Evolutionary conservation across 352 stramenopile species (phyloP).

Genomic region (Phytopythium litorale): DNA sequence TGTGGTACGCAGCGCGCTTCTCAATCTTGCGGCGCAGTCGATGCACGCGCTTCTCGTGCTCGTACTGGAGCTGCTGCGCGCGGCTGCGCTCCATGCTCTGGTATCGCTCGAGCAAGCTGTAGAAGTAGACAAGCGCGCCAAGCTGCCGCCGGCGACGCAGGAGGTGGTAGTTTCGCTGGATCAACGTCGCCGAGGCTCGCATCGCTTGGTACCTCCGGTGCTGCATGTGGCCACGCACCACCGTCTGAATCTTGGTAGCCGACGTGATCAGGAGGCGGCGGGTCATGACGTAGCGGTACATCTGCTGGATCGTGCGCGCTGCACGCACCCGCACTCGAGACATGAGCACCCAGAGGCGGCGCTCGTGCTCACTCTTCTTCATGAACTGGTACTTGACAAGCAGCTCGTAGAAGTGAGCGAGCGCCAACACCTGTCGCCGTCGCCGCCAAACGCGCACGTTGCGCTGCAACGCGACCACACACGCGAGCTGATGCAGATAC

Average conservation of each 20-base stretch:
- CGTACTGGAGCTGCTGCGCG: conserved; percentile 19
- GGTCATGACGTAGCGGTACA: conserved; percentile 7
- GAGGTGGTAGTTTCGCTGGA: conserved; percentile 36
- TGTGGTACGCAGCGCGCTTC: conserved; percentile 23
- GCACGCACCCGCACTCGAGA: not conserved
- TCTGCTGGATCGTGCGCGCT: conserved; percentile 2
- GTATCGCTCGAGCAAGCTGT: conserved; percentile 23
- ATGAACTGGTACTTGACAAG: conserved; percentile 32
- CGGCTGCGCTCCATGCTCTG: conserved; percentile 26
- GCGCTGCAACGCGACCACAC: conserved; percentile 27
- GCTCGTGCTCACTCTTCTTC: conserved; percentile 7
- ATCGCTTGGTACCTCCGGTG: conserved; percentile 14
- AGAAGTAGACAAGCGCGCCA: conserved; percentile 25
- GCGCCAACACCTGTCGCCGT: conserved; percentile 21
- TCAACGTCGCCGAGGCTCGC: conserved; percentile 12
- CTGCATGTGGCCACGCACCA: conserved; percentile 15
- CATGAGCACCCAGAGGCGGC: not conserved
- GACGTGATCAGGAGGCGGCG: conserved; percentile 5
- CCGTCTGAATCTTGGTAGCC: conserved; percentile 29
- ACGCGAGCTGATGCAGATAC: conserved; percentile 20
- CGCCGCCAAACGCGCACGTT: conserved; percentile 39
- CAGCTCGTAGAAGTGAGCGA: conserved; percentile 35
- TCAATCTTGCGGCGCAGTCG: conserved; percentile 24
- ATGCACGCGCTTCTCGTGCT: conserved; percentile 17
- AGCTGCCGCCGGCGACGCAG: conserved; percentile 38